Evolutionary conservation across 2,329 filamentous ascomycete genomes (phyloP), one percentile per base, ranked within the genome.

Genomic region (Aureobasidium uvarum): DNA sequence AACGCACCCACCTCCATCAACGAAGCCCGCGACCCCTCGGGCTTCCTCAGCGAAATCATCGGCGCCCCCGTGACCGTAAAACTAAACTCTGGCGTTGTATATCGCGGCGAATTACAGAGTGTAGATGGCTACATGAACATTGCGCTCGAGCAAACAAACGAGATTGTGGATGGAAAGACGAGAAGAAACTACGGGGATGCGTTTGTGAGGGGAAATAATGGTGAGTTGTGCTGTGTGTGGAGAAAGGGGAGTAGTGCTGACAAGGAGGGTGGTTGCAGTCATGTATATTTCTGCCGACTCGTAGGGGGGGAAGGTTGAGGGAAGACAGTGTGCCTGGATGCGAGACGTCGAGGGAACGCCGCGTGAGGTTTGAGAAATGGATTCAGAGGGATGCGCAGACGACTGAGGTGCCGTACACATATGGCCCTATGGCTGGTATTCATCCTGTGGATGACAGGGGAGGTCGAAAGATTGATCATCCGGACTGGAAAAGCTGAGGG

Each of bases 81-180:
- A 81, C 85, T 99, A 71, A 99, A 99, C 81, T 97, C 93, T n/a
- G 95, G 95, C 64, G 92, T 97, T 67, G 88, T 98, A 68, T 99
- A 97, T 84, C 97, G 95, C 85, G 95, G 95, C 71, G 92, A 97
- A 76, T 85, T 98, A 43, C 93, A 98, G 77, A 96, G 93, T 0
- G 94, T 99, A 58, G 95, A 99, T 77, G 95, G 95, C 62, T 99
- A 98, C 80, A 99, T 99, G 95, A 99, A 99, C 80, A 97, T 99
- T 76, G 94, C 95, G 14, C 85, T 99, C 36, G 95, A 99, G 78
- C 95, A 96, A 80, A 96, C 92, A 23, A 89, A 91, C 70, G 95
- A 99, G 79, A 92, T 89, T 72, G 89, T 97, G 71, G 89, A 96
- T 74, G 94, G 93, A 48, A 85, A 87, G 69, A 86, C 94, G 78